Base-by-base conservation (phyloP, 768 basidiomycete genomes). In the Pilatotrama ljubarskyi region DNA sequence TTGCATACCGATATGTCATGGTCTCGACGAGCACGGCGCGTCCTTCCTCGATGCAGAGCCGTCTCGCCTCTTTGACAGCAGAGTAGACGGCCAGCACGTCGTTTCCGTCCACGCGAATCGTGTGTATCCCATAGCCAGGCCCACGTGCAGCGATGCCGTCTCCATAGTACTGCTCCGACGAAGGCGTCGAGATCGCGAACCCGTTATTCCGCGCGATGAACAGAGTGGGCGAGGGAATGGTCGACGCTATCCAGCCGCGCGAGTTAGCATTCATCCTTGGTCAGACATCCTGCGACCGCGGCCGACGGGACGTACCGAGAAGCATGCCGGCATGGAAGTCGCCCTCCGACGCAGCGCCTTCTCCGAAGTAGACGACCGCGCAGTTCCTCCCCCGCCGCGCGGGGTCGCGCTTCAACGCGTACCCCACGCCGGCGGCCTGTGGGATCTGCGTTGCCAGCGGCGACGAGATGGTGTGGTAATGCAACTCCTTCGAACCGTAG, bases 381-480 rank as follows among this genome's bases (percentile, higher is more conserved):
- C 94, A 86, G 56, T 87, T 88, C 52, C 83, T 85, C 46, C 81
- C 80, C 29, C 85, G 81, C 36, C 88, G 84, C 47, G 73, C 75
- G 0, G 88, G 87, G 43, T 90, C 87, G 4, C 94, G 86, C 66
- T 87, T 87, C 55, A 98, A 79, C 0, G 95, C 93, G 69, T 91
- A 96, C 0, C 84, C 95, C 6, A 96, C 93, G 15, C 95, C 95
- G 0, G 95, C 94, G 22, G 93, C 95, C 73, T 95, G 93, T 7
- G 93, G 94, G 65, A 97, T 92, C 74, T 98, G 95, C 0, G 95
- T 98, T 10, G 90, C 93, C 25, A 98, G 80, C 0, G 95, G 91
- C 6, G 92, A 95, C 3, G 95, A 97, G 61, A 97, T 97, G 18
- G 91, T 93, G 74, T 95, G 91, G 71, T 95, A 96, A 71, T 96